Base-by-base conservation (phyloP, 371 early-diverging fungal species). In the Mortierella sp. region DNA sequence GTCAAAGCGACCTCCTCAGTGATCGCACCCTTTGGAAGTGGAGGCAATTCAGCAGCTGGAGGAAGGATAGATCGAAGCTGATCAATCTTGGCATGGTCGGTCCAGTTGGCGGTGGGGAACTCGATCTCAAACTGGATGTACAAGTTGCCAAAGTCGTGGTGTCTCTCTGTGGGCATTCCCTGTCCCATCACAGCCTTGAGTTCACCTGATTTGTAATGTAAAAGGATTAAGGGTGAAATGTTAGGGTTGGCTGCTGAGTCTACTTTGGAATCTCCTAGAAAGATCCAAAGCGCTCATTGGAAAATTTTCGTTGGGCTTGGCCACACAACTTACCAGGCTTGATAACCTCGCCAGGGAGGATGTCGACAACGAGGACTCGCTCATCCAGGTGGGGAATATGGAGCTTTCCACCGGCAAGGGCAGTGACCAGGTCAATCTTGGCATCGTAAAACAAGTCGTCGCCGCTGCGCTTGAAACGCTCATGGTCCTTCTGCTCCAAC, bases 81-180 rank as follows among this genome's bases (percentile, higher is more conserved):
- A 71, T 83, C 86, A 57, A 92, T 85, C 39, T 79, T 82, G 43
- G 88, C 86, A 45, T 83, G 79, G 24, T 84, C 79, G 43, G 92
- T 84, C 92, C 94, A 95, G 86, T 93, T 92, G 58, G 90, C 57
- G 22, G 82, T 57, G 19, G 99, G 99, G 93, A 98, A 98, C 56
- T 89, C 89, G 63, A 98, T 82, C 49, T 88, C 90, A 73, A 98
- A 97, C 67, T 90, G 91, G 80, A 97, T 81, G 79, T 91, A 95
- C 52, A 97, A 82, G 84, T 95, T 90, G 56, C 98, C 98, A 57
- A 89, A 87, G 82, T 93, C 88, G 82, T 92, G 94, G 71, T 95
- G 96, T 77, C 91, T 91, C 84, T 94, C 90, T 56, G 88, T 87
- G 57, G 98, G 98, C 96, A 97, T 96, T 62, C 97, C 97, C 86